Percentiles rank a stretch among this genome's conserved stretches.
Conservation (phyloP, 768 basidiomycete genomes). For the button mushroom (Agaricus bisporus) region DNA sequence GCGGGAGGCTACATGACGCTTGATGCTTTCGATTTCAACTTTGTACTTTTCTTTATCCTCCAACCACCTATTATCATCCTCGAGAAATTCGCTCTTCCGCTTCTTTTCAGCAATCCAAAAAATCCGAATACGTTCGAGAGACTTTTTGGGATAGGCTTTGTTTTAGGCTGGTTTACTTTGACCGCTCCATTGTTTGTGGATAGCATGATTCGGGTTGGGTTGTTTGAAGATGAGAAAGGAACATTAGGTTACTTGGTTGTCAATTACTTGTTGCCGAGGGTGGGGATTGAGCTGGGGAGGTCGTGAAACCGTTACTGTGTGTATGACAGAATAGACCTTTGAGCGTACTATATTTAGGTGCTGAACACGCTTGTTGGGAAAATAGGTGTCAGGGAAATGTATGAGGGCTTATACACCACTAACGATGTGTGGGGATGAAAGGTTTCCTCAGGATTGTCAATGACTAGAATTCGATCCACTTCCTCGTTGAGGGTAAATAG, state of each 20-base stretch:
- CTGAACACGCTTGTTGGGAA: too few relatives aligned
- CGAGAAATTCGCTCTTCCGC: slow-evolving; percentile 23
- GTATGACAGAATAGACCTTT: too few relatives aligned
- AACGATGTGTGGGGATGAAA: too few relatives aligned
- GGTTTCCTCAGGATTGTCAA: too few relatives aligned
- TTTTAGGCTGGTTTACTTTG: slow-evolving; percentile 21
- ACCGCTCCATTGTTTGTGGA: slow-evolving; percentile 11
- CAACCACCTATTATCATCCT: slow-evolving; percentile 27
- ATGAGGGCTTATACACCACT: too few relatives aligned
- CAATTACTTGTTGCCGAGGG: neutral
- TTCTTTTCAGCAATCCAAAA: slow-evolving; percentile 11
- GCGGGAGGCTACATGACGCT: slow-evolving; percentile 24
- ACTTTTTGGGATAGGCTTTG: slow-evolving; percentile 21
- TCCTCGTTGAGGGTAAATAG: too few relatives aligned
- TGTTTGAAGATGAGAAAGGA: neutral
- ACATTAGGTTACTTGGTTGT: neutral
- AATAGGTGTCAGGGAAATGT: too few relatives aligned
- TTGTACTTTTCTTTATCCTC: slow-evolving; percentile 17
- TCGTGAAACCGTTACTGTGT: too few relatives aligned
- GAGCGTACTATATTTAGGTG: too few relatives aligned
- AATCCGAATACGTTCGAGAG: slow-evolving; percentile 4
- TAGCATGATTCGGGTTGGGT: slow-evolving; percentile 13
- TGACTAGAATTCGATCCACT: too few relatives aligned
- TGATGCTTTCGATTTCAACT: slow-evolving; percentile 9
- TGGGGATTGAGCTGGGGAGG: neutral